Evolutionary conservation across 1,284 basidiomycete species (phyloP).

Genomic region (Apiotrichum domesticum): DNA sequence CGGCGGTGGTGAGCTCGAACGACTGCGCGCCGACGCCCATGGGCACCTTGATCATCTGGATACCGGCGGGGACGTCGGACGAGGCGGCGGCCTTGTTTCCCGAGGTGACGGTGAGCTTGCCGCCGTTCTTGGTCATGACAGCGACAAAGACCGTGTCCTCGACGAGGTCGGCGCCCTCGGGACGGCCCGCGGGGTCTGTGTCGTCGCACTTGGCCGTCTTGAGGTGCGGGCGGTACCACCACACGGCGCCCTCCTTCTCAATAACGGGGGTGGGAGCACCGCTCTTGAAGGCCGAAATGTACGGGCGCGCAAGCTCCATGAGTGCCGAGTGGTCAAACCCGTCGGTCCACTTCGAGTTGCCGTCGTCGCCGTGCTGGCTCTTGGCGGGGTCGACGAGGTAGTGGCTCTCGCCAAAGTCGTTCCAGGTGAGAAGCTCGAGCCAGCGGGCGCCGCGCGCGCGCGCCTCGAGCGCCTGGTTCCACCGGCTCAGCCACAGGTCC

Average conservation of each 20-base stretch:
- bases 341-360: slow-evolving; percentile 34
- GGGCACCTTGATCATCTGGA: slow-evolving; percentile 27
- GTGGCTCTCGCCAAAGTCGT: slow-evolving; percentile 47
- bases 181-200: slow-evolving; percentile 38
- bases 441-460: slow-evolving; percentile 20
- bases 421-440: slow-evolving; percentile 47
- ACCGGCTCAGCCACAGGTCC: slow-evolving; percentile 42
- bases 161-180: slow-evolving; percentile 17
- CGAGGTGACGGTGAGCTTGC: slow-evolving; percentile 36
- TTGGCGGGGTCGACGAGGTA: slow-evolving; percentile 37
- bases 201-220: slow-evolving; percentile 40
- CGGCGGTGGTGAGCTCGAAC: slow-evolving; percentile 26
- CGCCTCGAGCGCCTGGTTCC: slow-evolving; percentile 41
- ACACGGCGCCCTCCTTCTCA: slow-evolving; percentile 38
- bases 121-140: slow-evolving; percentile 35
- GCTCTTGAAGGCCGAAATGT: slow-evolving; percentile 45
- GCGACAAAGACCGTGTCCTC: slow-evolving; percentile 43
- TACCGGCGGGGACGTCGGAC: slow-evolving; percentile 29
- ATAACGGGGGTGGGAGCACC: slow-evolving; percentile 29
- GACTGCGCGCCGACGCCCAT: slow-evolving; percentile 37
- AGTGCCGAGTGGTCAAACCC: slow-evolving; percentile 42
- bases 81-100: slow-evolving; percentile 30
- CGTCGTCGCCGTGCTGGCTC: slow-evolving; percentile 40
- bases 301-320: slow-evolving; percentile 43
- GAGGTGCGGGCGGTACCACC: slow-evolving; percentile 45